Evolutionary conservation across 768 basidiomycete genomes (phyloP).

Genomic region (Exsudoporus frostii): DNA sequence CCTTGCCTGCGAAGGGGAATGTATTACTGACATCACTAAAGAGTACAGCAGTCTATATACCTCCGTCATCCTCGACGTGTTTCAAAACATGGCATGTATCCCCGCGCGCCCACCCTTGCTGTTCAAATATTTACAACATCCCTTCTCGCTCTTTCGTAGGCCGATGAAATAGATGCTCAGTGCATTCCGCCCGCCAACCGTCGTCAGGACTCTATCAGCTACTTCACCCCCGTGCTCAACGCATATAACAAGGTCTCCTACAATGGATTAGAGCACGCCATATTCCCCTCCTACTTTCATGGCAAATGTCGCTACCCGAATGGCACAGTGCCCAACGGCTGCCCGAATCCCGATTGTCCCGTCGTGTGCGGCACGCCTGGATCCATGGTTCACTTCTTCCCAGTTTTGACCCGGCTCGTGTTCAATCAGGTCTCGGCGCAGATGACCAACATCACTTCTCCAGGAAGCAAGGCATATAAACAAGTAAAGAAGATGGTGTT

Average conservation of each 20-base stretch:
- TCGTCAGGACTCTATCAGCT: conserved; percentile 27
- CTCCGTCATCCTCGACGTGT: conserved; percentile 35
- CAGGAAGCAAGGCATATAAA: conserved; percentile 41
- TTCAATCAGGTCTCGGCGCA: conserved; percentile 40
- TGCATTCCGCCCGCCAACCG: conserved; percentile 30
- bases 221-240: conserved; percentile 45
- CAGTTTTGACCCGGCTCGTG: conserved; percentile 45
- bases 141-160: conserved; percentile 23
- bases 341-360: conserved; percentile 77
- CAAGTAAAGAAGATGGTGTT: conserved; percentile 42
- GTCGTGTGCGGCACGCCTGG: conserved; percentile 82
- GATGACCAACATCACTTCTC: conserved; percentile 34
- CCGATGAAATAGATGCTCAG: conserved; percentile 31
- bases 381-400: conserved; percentile 68
- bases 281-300: conserved; percentile 72
- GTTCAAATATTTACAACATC: background rate
- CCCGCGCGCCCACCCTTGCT: background rate
- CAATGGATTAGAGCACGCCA: conserved; percentile 45
- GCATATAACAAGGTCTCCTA: conserved; percentile 47
- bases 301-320: conserved; percentile 62
- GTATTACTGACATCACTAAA: conserved; percentile 58
- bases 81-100: conserved; percentile 43
- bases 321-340: conserved; percentile 60
- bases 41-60: conserved; percentile 53
- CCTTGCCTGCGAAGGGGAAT: conserved; percentile 67